Percentiles rank a stretch among this genome's conserved stretches.
Evolutionary conservation across 768 basidiomycete genomes (phyloP).

Genomic region (Lanmaoa pseudosensibilis): DNA sequence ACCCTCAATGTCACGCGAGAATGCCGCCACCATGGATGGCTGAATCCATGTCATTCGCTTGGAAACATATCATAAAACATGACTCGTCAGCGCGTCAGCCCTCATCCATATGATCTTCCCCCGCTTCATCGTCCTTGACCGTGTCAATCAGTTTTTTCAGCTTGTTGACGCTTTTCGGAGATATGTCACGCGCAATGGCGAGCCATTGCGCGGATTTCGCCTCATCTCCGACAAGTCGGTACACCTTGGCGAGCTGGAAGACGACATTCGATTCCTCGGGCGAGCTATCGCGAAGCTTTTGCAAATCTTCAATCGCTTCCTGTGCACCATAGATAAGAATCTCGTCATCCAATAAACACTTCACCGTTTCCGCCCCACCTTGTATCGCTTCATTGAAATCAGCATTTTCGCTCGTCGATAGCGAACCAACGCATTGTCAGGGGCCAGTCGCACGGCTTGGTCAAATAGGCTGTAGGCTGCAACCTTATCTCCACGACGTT

Average conservation of each 20-base stretch:
- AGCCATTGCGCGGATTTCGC: constrained; percentile 81
- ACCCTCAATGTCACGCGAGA: constrained; percentile 26
- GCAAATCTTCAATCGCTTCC: constrained; percentile 81
- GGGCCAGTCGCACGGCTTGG: constrained; percentile 73
- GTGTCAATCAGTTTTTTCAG: constrained; percentile 77
- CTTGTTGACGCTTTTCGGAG: constrained; percentile 86
- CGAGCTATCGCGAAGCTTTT: constrained; percentile 74
- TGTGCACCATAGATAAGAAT: constrained; percentile 39
- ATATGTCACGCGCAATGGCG: constrained; percentile 88
- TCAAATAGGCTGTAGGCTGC: constrained; percentile 80
- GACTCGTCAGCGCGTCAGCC: constrained; percentile 42
- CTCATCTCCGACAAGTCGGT: constrained; percentile 77
- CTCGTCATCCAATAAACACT: constrained; percentile 10
- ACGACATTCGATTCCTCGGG: constrained; percentile 97
- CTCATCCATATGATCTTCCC: constrained; percentile 74
- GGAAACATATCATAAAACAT: constrained; percentile 8
- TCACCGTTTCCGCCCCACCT: constrained; percentile 51
- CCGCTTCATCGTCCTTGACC: constrained; percentile 55
- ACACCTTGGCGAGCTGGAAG: constrained; percentile 93
- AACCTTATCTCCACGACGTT: constrained; percentile 76
- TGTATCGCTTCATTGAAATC: constrained; percentile 79
- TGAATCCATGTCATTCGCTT: constrained; percentile 1
- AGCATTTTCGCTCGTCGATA: constrained; percentile 93
- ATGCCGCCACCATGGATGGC: constrained; percentile 18
- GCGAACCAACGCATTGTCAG: constrained; percentile 89